Evolutionary conservation across 768 basidiomycete species (phyloP).

Genomic region (Agaricus subrufescens): DNA sequence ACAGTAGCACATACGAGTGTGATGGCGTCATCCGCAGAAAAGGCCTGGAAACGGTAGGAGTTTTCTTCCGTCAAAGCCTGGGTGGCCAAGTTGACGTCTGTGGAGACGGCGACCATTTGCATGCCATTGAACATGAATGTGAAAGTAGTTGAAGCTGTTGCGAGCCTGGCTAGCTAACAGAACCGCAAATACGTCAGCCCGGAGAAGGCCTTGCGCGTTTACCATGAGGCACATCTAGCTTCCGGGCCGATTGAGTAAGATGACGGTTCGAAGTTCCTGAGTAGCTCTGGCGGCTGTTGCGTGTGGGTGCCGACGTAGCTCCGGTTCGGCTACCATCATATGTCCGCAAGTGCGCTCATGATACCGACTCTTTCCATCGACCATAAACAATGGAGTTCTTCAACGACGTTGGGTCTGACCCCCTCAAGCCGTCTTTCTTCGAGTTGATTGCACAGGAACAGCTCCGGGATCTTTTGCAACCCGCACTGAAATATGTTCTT

Average conservation of each 20-base stretch:
- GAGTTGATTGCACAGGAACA: conserved; percentile 94
- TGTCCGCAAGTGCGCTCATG: not conserved
- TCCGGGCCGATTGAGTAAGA: not conserved
- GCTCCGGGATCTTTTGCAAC: conserved; percentile 85
- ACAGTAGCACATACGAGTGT: conserved; percentile 46
- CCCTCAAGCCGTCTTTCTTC: conserved; percentile 78
- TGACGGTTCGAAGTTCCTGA: not conserved
- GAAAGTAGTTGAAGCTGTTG: conserved; percentile 7
- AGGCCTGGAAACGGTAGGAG: conserved; percentile 64
- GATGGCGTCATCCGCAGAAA: conserved; percentile 74
- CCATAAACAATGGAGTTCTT: conserved; percentile 70
- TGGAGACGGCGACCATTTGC: conserved; percentile 51
- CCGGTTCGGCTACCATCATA: conserved; percentile 7
- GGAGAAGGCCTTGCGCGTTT: not conserved
- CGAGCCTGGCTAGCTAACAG: not conserved
- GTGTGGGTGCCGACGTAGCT: conserved; percentile 8
- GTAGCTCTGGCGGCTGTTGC: not conserved
- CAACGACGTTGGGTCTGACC: conserved; percentile 68
- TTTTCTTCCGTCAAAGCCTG: conserved; percentile 70
- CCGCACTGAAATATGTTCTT: conserved; percentile 90
- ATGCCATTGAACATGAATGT: conserved; percentile 58
- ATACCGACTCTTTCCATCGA: not conserved
- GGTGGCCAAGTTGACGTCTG: conserved; percentile 69
- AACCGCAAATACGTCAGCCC: not conserved
- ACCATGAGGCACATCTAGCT: not conserved